phyloP scores from a whole-genome alignment of 2,329 filamentous ascomycete species.

The Coniochaeta sp. region DNA sequence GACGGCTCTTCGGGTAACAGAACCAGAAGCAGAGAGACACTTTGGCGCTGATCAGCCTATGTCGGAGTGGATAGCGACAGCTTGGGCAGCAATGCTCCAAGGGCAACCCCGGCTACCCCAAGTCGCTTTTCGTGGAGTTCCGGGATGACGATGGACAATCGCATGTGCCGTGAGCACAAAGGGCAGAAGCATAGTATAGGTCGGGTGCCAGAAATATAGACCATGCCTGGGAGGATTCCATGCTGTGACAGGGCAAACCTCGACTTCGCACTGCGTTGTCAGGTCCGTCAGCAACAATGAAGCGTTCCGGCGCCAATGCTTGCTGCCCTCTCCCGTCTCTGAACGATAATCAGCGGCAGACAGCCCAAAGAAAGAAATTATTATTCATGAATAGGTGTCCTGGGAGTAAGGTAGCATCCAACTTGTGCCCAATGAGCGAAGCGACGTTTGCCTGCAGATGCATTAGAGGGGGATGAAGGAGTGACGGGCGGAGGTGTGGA shows the following conservation, averaged over 20 bases:
- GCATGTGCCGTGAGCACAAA: neutral
- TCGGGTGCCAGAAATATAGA: too few species aligned
- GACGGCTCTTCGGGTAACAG: constrained; percentile 12
- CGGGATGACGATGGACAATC: constrained; percentile 3
- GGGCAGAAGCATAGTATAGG: neutral
- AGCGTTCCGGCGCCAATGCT: too few species aligned
- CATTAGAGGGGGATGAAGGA: constrained; percentile 17
- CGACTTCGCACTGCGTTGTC: neutral
- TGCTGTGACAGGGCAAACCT: neutral
- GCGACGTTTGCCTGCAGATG: constrained; percentile 14
- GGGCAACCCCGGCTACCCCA: constrained; percentile 22
- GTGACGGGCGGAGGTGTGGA: constrained; percentile 17
- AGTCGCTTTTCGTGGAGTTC: constrained; percentile 14
- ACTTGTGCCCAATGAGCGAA: constrained; percentile 26
- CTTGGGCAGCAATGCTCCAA: constrained; percentile 35
- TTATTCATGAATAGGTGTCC: neutral
- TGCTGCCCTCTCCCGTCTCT: too few species aligned
- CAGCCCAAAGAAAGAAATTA: neutral
- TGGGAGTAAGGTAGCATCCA: constrained; percentile 12
- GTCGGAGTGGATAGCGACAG: constrained; percentile 26
- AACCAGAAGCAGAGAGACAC: constrained; percentile 3
- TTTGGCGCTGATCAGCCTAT: constrained; percentile 22
- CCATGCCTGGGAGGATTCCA: neutral
- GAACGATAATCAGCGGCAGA: constrained; percentile 6
- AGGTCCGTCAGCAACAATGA: neutral